Evolutionary conservation across 345 rosid genomes (phyloP).

Genomic region (Balakata baccata): DNA sequence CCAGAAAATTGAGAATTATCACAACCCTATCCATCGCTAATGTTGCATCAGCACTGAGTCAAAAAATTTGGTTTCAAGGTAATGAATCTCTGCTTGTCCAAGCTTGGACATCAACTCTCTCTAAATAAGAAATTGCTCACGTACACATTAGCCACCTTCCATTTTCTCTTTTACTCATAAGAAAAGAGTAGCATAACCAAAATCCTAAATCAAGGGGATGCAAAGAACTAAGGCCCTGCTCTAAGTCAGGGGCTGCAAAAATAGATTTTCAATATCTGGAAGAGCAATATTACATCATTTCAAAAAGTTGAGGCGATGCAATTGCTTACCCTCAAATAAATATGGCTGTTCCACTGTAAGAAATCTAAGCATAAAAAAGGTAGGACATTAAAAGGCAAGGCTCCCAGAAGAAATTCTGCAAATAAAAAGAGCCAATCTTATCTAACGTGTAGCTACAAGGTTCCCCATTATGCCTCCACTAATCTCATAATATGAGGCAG

Average conservation of each 20-base stretch:
- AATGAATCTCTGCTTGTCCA: conserved; percentile 5
- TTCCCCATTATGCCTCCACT: conserved; percentile 83
- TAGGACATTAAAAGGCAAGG: not conserved
- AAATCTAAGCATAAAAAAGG: not conserved
- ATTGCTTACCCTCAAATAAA: too few relatives aligned
- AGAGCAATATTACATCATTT: too few relatives aligned
- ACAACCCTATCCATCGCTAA: too few relatives aligned
- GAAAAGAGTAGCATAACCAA: too few relatives aligned
- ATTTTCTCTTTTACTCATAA: not conserved
- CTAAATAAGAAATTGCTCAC: not conserved
- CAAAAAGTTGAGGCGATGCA: too few relatives aligned
- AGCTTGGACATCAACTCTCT: not conserved
- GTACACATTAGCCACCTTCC: not conserved
- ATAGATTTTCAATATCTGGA: too few relatives aligned
- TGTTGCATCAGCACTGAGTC: too few relatives aligned
- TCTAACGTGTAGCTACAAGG: conserved; percentile 60
- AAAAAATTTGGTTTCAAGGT: not conserved
- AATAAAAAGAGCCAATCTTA: conserved; percentile 2
- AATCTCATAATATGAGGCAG: conserved; percentile 60
- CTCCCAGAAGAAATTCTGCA: not conserved
- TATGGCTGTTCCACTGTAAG: too few relatives aligned
- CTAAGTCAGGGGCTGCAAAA: too few relatives aligned
- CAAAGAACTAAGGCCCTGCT: too few relatives aligned
- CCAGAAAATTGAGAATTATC: too few relatives aligned
- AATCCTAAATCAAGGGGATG: too few relatives aligned